These are phyloP conservation scores for Fonsecaea monophora DNA, from an alignment of 2,329 filamentous ascomycete genomes.

Conservation along the genomic window DNA sequence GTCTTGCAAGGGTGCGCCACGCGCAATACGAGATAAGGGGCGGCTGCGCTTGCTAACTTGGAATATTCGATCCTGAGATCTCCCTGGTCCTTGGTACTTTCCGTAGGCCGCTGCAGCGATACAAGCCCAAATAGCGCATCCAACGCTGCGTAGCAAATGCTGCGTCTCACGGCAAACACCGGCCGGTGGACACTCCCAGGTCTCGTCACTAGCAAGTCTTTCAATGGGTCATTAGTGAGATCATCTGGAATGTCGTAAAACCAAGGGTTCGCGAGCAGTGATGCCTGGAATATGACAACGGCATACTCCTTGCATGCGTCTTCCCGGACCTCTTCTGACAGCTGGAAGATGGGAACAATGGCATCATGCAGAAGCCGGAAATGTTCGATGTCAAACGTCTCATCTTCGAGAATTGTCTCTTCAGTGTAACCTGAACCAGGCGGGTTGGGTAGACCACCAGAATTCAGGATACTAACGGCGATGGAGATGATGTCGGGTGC, in stretches of 20 bases:
- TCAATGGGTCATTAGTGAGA: constrained; percentile 61
- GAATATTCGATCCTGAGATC: constrained; percentile 19
- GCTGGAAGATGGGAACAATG: constrained; percentile 59
- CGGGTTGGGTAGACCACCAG: constrained; percentile 62
- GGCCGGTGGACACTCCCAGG: constrained; percentile 75
- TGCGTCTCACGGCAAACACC: constrained; percentile 67
- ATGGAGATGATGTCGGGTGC: constrained; percentile 64
- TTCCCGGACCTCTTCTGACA: constrained; percentile 11
- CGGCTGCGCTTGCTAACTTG: constrained; percentile 72
- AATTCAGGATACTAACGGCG: constrained; percentile 71
- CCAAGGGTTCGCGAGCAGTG: constrained; percentile 77
- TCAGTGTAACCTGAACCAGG: constrained; percentile 30
- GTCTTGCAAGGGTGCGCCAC: constrained; percentile 79
- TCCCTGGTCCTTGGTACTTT: background rate
- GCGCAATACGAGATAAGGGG: constrained; percentile 82
- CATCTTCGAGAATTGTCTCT: constrained; percentile 66
- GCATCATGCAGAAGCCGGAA: constrained; percentile 70
- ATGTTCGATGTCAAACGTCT: constrained; percentile 79
- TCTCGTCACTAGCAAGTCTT: constrained; percentile 68
- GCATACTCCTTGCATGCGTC: constrained; percentile 73
- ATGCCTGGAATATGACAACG: constrained; percentile 78
- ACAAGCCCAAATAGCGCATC: constrained; percentile 78
- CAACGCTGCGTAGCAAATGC: constrained; percentile 80
- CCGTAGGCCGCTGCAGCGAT: background rate
- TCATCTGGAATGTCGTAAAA: constrained; percentile 62